Evolutionary conservation across 108 stramenopile species (phyloP), one percentile per base, ranked within the genome.

Genomic region (Cyclotella sp.): DNA sequence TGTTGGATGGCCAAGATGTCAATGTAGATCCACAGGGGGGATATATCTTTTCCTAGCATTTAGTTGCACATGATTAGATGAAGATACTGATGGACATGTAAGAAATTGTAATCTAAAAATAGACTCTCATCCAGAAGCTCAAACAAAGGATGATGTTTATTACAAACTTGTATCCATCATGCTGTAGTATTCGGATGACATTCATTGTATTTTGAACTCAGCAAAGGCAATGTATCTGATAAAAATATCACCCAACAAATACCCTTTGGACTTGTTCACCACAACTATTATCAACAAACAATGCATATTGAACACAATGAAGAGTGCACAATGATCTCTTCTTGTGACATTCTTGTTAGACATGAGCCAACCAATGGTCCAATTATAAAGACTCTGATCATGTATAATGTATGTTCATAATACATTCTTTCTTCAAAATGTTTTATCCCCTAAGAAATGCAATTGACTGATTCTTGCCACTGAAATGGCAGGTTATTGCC

Each of bases 361-460:
- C 24, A 26, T 16, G 34, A 43, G 1, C 28, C 24, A 22, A 52
- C 13, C n/a, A 27, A 68, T 14, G 15, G 34, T 1, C 27, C 40
- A 16, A 72, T 84, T 24, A 47, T 12, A 24, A 77, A 82, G 34
- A 84, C 80, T 29, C 14, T 29, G 0, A 53, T 84, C 19, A 82
- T 84, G 8, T n/a, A n/a, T n/a, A n/a, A n/a, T n/a, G n/a, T 73
- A 76, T 77, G 66, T 83, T 5, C 76, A 52, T n/a, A 75, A 75
- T 10, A 79, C 75, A 42, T 80, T 81, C 44, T 28, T 86, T 27
- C 41, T 88, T 43, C 55, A 68, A 53, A 85, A 88, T 77, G 87
- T 88, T 0, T 60, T 90, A 14, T 64, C 81, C 7, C 52, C 44
- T 12, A 13, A n/a, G 3, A 87, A 90, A 72, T 90, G 86, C 62